Evolutionary conservation across 768 basidiomycete genomes (phyloP), one percentile per base, ranked within the genome.

Genomic region (Leccinellum luteum): DNA sequence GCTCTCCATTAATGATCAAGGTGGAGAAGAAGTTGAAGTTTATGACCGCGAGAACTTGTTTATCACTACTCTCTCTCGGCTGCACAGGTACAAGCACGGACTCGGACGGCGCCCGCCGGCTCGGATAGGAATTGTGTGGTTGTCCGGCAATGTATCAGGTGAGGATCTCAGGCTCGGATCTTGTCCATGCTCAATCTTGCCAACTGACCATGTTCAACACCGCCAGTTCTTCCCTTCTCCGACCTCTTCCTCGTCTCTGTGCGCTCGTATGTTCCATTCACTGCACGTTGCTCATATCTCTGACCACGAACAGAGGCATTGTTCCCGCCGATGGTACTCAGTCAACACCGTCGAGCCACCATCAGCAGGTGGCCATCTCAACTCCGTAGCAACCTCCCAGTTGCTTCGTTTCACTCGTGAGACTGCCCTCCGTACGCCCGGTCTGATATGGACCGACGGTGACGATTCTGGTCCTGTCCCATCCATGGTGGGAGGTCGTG

Each of bases 301-400:
- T 60, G 27, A 53, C 49, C 23, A 31, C 23, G 3, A 14, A 44
- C 55, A 53, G 56, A 38, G 54, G 13, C 52, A 55, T n/a, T 56
- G 23, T 41, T 52, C 54, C 38, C 50, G 55, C 60, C 80, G 85
- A 58, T 77, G 74, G 70, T 81, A 82, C 66, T 83, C 86, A 3
- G 80, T 84, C 44, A 63, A 7, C 27, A 65, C 75, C 4, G 74
- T 73, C 12, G 84, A 87, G 59, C 81, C 88, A 19, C 89, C 87
- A n/a, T 82, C 89, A 56, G 83, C 92, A n/a, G 84, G 86, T 30
- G 92, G 92, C 15, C 87, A 91, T 71, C 71, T 87, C 54, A 84
- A 87, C 2, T 81, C 84, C n/a, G 76, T 91, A 50, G 84, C 90
- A 6, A 84, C 82, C 6, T 92, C 90, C 0, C 73, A 81, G 28